Conservation (phyloP, 768 basidiomycete genomes). For the Bullera alba region DNA sequence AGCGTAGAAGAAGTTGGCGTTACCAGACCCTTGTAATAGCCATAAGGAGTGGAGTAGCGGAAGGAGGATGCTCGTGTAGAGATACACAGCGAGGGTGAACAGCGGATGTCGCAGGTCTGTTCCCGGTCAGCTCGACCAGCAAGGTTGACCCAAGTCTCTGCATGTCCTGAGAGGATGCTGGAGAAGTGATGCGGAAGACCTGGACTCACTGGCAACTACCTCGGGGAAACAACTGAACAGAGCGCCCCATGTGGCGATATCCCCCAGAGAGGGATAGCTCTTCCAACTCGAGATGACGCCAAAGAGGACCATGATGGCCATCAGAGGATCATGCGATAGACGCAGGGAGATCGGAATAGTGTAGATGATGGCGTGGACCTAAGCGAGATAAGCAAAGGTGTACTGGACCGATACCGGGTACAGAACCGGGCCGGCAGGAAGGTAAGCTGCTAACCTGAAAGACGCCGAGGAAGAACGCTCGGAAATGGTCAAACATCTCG, state of each 20-base stretch:
- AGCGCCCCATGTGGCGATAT: slow-evolving; percentile 76
- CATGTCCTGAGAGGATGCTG: no score
- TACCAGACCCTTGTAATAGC: slow-evolving; percentile 84
- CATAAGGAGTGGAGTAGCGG: slow-evolving; percentile 89
- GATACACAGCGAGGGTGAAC: slow-evolving; percentile 70
- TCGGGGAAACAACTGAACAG: slow-evolving; percentile 79
- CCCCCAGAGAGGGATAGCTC: slow-evolving; percentile 82
- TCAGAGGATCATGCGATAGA: slow-evolving; percentile 84
- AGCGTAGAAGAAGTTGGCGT: slow-evolving; percentile 98
- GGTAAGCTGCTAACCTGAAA: slow-evolving; percentile 61
- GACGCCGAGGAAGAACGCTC: slow-evolving; percentile 88
- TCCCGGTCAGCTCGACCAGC: background rate
- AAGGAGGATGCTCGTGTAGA: slow-evolving; percentile 75
- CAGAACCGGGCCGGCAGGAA: no score
- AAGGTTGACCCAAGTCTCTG: background rate
- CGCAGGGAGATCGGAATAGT: slow-evolving; percentile 77
- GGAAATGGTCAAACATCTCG: slow-evolving; percentile 98
- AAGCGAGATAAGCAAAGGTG: background rate
- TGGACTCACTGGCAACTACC: slow-evolving; percentile 65
- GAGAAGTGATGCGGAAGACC: background rate
- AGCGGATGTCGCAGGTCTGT: slow-evolving; percentile 79
- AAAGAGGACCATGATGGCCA: slow-evolving; percentile 65
- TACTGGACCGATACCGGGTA: background rate
- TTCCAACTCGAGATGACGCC: slow-evolving; percentile 81
- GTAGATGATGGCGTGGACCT: slow-evolving; percentile 79